Base-by-base conservation (phyloP, 164 flowering plant genomes). In the Vitis cinerea region DNA sequence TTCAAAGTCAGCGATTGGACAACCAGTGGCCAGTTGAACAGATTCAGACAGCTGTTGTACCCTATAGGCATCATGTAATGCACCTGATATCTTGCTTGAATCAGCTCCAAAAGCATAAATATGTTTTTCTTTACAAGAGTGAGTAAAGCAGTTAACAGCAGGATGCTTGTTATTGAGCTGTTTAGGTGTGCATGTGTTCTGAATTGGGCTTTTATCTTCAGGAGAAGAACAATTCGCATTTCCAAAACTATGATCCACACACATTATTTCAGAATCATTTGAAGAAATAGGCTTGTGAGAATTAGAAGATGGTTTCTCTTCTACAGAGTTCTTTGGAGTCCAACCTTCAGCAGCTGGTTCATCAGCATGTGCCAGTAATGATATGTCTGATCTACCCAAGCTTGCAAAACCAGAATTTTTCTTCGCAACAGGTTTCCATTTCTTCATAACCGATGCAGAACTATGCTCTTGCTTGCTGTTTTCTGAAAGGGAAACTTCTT, bases 1-100 rank as follows among this genome's bases (percentile, higher is more conserved):
- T 65, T 91, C 97, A 76, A 91, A 84, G 68, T 83, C 90, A 14
- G 91, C 92, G 75, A 87, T 71, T 27, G 90, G 91, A 58, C 63
- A 61, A 56, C 91, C 92, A 8, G 79, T 80, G 47, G 73, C 85
- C 67, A 67, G 29, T 63, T 80, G 83, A 75, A 82, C 65, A 70
- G 84, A 82, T 80, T 84, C 90, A 61, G 87, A 87, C 9, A 65
- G 80, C 71, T 83, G 23, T 72, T 83, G 88, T 48, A 69, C 50
- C 58, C 64, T 79, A 63, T 76, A 83, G 3, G 88, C 80, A 75
- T 84, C 78, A 72, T 75, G 60, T 66, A 88, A 70, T 14, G 85
- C 88, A 56, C 63, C 61, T 17, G 50, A 23, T 67, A 86, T 68
- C 74, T 70, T 79, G 31, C 55, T 37, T 58, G 68, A 49, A 66